A percentile compares a stretch with the other conserved stretches of the same genome.
Conservation (phyloP, 2,329 filamentous ascomycete species). For the Ascochyta pisi region DNA sequence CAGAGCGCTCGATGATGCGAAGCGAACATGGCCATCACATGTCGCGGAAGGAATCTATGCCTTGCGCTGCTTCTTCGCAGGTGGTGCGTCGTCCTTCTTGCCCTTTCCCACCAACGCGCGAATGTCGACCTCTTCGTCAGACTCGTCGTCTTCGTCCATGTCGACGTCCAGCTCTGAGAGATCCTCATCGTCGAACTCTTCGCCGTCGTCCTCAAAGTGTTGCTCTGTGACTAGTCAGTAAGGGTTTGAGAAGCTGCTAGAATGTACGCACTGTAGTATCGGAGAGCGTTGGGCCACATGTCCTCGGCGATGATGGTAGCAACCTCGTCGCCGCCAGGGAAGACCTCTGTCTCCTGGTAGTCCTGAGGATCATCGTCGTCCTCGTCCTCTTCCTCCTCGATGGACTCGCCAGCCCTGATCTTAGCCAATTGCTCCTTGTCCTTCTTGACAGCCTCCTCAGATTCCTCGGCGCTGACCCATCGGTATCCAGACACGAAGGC, state of each 20-base stretch:
- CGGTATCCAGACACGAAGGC: constrained; percentile 71
- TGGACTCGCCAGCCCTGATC: constrained; percentile 49
- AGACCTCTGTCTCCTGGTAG: constrained; percentile 78
- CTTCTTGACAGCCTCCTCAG: constrained; percentile 65
- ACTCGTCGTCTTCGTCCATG: constrained; percentile 53
- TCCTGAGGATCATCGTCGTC: constrained; percentile 70
- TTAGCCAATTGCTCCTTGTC: constrained; percentile 64
- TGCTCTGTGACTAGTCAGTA: constrained; percentile 50
- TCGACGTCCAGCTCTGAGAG: constrained; percentile 73
- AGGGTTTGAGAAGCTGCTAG: background rate
- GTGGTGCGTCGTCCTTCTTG: constrained; percentile 48
- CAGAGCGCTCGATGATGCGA: too few relatives aligned
- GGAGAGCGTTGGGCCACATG: constrained; percentile 85
- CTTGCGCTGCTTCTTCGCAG: constrained; percentile 53
- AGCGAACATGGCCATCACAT: too few relatives aligned
- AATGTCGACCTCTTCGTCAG: constrained; percentile 65
- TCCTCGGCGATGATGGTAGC: constrained; percentile 85
- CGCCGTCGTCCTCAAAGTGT: constrained; percentile 65
- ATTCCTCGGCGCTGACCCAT: constrained; percentile 76
- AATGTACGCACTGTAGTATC: constrained; percentile 82
- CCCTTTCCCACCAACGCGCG: constrained; percentile 56
- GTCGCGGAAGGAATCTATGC: constrained; percentile 24
- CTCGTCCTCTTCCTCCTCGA: constrained; percentile 49
- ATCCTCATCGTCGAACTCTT: constrained; percentile 70
- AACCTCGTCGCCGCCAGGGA: constrained; percentile 84